These are phyloP conservation scores for Aspergillus olivimuriae DNA, from an alignment of 495 filamentous ascomycete genomes.

Conservation along the genomic window DNA sequence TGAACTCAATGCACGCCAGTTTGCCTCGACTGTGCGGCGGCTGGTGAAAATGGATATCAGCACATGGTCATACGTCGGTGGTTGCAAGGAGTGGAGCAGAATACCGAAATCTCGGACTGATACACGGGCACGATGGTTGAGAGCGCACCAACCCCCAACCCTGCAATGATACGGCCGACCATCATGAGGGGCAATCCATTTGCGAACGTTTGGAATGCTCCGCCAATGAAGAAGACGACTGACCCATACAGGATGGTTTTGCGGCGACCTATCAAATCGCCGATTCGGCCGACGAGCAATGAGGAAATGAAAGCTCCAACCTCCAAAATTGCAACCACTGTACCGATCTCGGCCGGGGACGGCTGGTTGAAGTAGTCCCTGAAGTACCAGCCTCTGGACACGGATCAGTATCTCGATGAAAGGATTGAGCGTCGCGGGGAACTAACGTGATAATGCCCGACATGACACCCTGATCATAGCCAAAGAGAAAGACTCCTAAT, in stretches of 20 bases:
- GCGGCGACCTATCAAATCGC: conserved; percentile 85
- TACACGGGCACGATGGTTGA: conserved; percentile 98
- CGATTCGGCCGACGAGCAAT: conserved; percentile 78
- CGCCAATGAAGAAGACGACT: conserved; percentile 84
- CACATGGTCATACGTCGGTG: too few species aligned
- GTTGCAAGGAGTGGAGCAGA: background rate
- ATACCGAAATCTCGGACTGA: conserved; percentile 80
- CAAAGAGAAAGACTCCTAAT: conserved; percentile 94
- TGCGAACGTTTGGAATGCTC: conserved; percentile 77
- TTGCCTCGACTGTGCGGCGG: conserved; percentile 94
- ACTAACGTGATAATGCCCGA: conserved; percentile 96
- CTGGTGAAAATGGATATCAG: too few species aligned
- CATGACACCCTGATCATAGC: conserved; percentile 99
- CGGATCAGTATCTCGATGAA: conserved; percentile 7
- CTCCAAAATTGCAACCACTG: conserved; percentile 95
- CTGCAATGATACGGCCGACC: conserved; percentile 82
- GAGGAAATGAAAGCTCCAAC: conserved; percentile 90
- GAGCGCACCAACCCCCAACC: conserved; percentile 86
- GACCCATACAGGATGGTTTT: conserved; percentile 93
- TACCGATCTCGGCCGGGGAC: conserved; percentile 75
- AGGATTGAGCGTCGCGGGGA: background rate
- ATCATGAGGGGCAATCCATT: conserved; percentile 87
- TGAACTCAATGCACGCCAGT: conserved; percentile 95
- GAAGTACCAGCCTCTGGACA: conserved; percentile 72
- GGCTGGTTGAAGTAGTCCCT: conserved; percentile 89